These are phyloP conservation scores for Talinum fruticosum DNA, from an alignment of 148 eudicot species.

Conservation along the genomic window DNA sequence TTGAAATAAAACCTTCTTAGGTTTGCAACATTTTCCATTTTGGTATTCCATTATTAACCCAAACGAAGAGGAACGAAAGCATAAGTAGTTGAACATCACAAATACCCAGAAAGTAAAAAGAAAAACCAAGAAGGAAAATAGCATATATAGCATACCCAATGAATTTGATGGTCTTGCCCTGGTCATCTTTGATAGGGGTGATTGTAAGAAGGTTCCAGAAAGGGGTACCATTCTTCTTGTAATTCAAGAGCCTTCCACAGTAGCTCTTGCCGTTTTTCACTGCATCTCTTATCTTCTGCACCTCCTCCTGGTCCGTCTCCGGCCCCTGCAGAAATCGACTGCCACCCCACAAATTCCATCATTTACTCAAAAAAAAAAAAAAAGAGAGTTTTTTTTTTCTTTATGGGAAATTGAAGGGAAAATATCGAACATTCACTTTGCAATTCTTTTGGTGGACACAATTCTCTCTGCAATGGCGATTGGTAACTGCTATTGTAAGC, in stretches of 20 bases:
- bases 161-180: constrained; percentile 76
- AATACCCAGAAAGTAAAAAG: no score
- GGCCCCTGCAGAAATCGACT: constrained; percentile 96
- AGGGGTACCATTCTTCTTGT: constrained; percentile 95
- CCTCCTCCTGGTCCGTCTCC: constrained; percentile 85
- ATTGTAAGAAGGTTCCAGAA: constrained; percentile 96
- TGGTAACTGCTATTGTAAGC: not conserved
- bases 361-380: no score
- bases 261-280: constrained; percentile 72
- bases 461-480: no score
- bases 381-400: not conserved
- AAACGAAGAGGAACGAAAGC: no score
- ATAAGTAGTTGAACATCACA: no score
- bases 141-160: constrained; percentile 92
- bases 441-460: not conserved
- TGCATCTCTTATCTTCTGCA: constrained; percentile 68
- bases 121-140: no score
- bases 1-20: no score
- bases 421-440: not conserved
- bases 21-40: no score
- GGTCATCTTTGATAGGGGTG: constrained; percentile 85
- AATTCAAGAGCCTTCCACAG: constrained; percentile 89
- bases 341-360: constrained; percentile 9
- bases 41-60: no score
- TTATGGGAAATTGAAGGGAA: no score